Conservation (phyloP, 495 filamentous ascomycete species). For the Schizothecium vesticola region DNA sequence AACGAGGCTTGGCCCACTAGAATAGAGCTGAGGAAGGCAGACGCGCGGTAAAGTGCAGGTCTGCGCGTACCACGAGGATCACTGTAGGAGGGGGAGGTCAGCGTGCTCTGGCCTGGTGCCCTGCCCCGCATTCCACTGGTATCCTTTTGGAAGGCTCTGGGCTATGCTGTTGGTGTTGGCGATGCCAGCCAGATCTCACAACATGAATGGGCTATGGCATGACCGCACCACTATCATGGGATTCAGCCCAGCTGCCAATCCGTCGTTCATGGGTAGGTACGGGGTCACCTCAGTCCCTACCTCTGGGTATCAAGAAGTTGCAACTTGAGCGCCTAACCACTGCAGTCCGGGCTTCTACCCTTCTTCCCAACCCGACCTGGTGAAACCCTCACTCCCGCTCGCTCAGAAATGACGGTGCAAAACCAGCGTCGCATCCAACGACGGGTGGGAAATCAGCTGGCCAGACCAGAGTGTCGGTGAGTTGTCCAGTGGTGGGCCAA, state of each 20-base stretch:
- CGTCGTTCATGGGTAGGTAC: background rate
- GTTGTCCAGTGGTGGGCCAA: background rate
- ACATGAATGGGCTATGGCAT: background rate
- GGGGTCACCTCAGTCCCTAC: background rate
- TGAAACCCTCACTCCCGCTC: background rate
- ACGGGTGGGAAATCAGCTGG: background rate
- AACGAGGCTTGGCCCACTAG: background rate
- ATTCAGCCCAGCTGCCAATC: too few species aligned
- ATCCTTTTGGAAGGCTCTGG: too few species aligned
- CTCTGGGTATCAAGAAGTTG: background rate
- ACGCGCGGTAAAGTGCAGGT: background rate
- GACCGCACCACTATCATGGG: too few species aligned
- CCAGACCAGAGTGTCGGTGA: background rate
- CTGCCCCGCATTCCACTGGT: background rate
- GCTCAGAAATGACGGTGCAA: background rate
- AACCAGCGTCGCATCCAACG: background rate
- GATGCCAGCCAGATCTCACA: background rate
- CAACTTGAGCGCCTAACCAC: background rate
- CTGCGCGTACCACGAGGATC: too few species aligned
- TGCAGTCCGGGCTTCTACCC: background rate
- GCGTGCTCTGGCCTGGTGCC: background rate
- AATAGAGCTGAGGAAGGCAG: background rate
- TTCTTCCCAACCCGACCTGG: background rate
- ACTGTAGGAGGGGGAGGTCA: background rate
- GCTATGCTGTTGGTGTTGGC: background rate